A percentile compares a stretch with the other conserved stretches of the same genome.
Evolutionary conservation across 2,329 filamentous ascomycete genomes (phyloP).

Genomic region (Arthrinium phaeospermum): DNA sequence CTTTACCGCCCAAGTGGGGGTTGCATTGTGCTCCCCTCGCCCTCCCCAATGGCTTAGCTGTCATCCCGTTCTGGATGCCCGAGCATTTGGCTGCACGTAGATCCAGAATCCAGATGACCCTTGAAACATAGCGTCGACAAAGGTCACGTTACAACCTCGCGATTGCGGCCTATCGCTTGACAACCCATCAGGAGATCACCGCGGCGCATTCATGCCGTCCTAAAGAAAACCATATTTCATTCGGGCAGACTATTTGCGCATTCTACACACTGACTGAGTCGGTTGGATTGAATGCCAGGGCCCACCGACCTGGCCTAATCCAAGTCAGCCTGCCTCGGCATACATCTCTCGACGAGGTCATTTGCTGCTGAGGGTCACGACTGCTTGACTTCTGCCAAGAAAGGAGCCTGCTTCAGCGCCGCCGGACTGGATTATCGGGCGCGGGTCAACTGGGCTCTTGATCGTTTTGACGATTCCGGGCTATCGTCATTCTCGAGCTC

Average conservation of each 20-base stretch:
- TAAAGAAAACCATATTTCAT: not conserved
- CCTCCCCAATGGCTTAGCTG: conserved; percentile 1
- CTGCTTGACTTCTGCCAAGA: not conserved
- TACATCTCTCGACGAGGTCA: not conserved
- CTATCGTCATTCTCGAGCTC: not conserved
- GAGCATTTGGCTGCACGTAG: not conserved
- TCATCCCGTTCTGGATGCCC: conserved; percentile 10
- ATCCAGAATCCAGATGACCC: conserved; percentile 8
- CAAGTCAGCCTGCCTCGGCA: not conserved
- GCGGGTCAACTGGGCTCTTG: not conserved
- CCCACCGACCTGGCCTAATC: not conserved
- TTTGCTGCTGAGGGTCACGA: not conserved
- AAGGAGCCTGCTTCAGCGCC: not conserved
- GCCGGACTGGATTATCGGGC: not conserved
- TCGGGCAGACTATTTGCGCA: not conserved
- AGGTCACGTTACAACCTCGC: conserved; percentile 10
- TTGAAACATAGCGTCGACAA: not conserved
- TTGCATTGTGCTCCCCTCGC: not conserved
- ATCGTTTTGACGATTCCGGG: not conserved
- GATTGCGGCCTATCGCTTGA: conserved; percentile 7
- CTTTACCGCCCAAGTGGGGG: not conserved
- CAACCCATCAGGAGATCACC: not conserved
- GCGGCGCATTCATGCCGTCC: not conserved
- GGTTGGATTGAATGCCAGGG: not conserved
- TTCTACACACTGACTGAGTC: not conserved